Conservation (phyloP, 2,329 filamentous ascomycete genomes). For the Pseudogymnoascus verrucosus region DNA sequence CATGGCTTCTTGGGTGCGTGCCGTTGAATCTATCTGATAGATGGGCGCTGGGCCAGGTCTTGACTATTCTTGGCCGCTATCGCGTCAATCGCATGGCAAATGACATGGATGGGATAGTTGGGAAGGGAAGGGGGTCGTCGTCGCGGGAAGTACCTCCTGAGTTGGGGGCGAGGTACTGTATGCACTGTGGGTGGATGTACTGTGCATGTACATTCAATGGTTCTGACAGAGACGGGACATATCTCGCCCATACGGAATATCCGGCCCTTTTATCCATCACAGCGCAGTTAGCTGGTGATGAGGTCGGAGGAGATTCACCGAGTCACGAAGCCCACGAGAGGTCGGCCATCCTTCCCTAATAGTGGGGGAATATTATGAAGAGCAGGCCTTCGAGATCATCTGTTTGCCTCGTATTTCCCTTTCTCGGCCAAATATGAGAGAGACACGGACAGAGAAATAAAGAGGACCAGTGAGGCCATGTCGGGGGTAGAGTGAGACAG, state of each 20-base stretch:
- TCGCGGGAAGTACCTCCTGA: background rate
- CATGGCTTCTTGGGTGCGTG: background rate
- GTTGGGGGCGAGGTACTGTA: background rate
- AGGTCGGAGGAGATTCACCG: background rate
- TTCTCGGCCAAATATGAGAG: background rate
- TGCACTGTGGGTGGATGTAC: background rate
- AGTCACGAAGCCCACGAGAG: background rate
- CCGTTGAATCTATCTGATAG: background rate
- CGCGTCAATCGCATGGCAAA: slow-evolving; percentile 5
- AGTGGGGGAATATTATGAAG: background rate
- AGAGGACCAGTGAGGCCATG: background rate
- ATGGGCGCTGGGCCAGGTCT: slow-evolving; percentile 1
- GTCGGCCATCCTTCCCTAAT: background rate
- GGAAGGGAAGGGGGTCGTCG: background rate
- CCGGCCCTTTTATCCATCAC: slow-evolving; percentile 1
- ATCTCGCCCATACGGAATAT: background rate
- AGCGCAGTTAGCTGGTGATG: background rate
- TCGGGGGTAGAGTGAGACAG: slow-evolving; percentile 4
- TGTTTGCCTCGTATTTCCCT: background rate
- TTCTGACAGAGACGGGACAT: background rate
- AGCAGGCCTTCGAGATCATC: background rate
- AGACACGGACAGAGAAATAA: background rate
- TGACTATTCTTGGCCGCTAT: slow-evolving; percentile 5
- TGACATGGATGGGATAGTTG: slow-evolving; percentile 4
- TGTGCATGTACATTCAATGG: background rate